These are phyloP conservation scores for Fusarium dlaminii DNA, from an alignment of 2,329 filamentous ascomycete species.

Conservation along the genomic window DNA sequence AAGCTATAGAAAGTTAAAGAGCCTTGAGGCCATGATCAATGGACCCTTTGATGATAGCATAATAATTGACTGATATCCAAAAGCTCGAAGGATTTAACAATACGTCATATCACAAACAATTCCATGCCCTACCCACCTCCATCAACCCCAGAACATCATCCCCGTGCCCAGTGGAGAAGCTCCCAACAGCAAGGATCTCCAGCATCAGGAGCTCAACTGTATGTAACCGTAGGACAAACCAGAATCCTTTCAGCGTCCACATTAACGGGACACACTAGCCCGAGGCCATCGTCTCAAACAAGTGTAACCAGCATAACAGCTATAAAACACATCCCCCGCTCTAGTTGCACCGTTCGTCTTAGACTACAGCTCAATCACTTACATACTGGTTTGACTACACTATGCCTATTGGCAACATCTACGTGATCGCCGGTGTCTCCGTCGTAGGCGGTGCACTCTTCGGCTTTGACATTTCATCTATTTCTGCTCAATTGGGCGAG, in stretches of 20 bases:
- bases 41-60: neutral
- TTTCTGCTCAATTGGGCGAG: slow-evolving; percentile 43
- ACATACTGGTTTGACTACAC: neutral
- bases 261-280: neutral
- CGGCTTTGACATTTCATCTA: slow-evolving; percentile 40
- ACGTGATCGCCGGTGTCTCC: slow-evolving; percentile 37
- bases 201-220: slow-evolving; percentile 14
- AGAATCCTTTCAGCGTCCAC: neutral
- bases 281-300: neutral
- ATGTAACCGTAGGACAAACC: neutral
- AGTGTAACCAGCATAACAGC: neutral
- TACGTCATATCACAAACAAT: slow-evolving; percentile 7
- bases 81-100: neutral
- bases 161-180: slow-evolving; percentile 9
- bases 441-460: slow-evolving; percentile 40
- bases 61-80: neutral
- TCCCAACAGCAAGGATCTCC: slow-evolving; percentile 17
- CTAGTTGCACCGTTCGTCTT: neutral
- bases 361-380: neutral
- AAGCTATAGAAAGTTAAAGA: neutral
- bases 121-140: neutral
- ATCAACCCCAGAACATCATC: slow-evolving; percentile 18
- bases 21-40: fast-evolving
- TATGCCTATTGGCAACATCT: slow-evolving; percentile 40
- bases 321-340: slow-evolving; percentile 14